phyloP scores from a whole-genome alignment of 805 yeast genomes.

The Tetrapisispora nanseiensis region DNA sequence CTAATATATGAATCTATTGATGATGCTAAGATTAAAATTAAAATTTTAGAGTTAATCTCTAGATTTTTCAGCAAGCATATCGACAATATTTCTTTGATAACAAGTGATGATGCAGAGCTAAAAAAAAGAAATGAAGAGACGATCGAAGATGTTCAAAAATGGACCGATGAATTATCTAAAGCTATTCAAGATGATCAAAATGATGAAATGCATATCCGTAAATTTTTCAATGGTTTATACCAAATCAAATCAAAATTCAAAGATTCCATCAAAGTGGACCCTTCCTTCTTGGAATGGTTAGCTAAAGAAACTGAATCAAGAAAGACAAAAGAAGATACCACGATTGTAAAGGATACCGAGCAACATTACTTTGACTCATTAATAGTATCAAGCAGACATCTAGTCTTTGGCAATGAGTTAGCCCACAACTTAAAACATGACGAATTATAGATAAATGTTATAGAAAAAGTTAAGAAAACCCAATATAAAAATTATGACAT shows the following conservation, averaged over 20 bases:
- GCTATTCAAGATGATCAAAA: constrained; percentile 19
- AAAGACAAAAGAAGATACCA: constrained; percentile 16
- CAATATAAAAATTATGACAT: background rate
- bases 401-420: constrained; percentile 67
- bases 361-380: constrained; percentile 31
- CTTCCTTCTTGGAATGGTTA: constrained; percentile 56
- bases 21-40: constrained; percentile 20
- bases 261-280: constrained; percentile 26
- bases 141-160: constrained; percentile 12
- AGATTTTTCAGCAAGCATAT: constrained; percentile 9
- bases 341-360: constrained; percentile 26
- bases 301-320: constrained; percentile 35
- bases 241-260: constrained; percentile 27
- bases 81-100: background rate
- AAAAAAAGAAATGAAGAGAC: constrained; percentile 7
- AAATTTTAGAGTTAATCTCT: constrained; percentile 24
- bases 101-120: constrained; percentile 3
- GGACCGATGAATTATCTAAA: constrained; percentile 21
- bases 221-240: constrained; percentile 33
- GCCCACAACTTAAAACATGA: constrained; percentile 49
- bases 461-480: background rate
- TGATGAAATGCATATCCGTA: constrained; percentile 35
- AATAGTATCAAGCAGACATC: constrained; percentile 44
- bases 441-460: constrained; percentile 4
- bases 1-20: constrained; percentile 10